A percentile compares a stretch with the other conserved stretches of the same genome.
phyloP scores from a whole-genome alignment of 1,284 basidiomycete species.

The Ganoderma lingzhi region DNA sequence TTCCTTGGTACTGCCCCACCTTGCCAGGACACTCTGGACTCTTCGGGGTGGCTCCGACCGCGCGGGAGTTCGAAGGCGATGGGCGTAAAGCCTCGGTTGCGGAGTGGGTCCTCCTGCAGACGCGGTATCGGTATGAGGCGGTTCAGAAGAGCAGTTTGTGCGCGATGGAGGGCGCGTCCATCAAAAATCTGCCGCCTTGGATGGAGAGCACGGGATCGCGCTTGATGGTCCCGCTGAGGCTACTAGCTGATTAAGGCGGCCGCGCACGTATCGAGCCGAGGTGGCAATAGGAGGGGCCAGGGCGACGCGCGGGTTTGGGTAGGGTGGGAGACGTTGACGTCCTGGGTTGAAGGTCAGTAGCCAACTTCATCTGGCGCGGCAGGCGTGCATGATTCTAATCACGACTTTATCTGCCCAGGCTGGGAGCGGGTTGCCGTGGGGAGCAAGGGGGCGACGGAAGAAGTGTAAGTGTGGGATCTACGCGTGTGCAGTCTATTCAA shows the following conservation, averaged over 20 bases:
- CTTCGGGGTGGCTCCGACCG: slow-evolving; percentile 1
- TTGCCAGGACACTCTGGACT: not conserved
- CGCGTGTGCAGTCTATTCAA: not conserved
- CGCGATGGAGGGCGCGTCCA: not conserved
- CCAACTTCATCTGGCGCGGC: not conserved
- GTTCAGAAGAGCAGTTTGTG: slow-evolving; percentile 1
- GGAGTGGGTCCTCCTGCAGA: slow-evolving; percentile 4
- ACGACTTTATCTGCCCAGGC: not conserved
- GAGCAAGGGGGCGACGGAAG: not conserved
- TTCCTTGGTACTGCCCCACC: slow-evolving; percentile 6
- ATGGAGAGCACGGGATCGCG: not conserved
- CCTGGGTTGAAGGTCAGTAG: not conserved
- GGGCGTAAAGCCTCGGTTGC: not conserved
- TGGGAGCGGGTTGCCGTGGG: not conserved
- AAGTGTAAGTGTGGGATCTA: not conserved
- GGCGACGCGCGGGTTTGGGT: not conserved
- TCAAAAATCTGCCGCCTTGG: not conserved
- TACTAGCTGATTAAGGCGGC: not conserved
- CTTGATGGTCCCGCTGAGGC: not conserved
- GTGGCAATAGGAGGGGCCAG: not conserved
- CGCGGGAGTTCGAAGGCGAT: not conserved
- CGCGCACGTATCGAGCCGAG: not conserved
- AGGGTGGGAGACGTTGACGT: not conserved
- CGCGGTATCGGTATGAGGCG: not conserved
- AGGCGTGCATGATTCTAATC: not conserved